Percentiles rank a stretch among this genome's conserved stretches.
phyloP scores from a whole-genome alignment of 1,139 yeast species.

The Geotrichum histeridarum region DNA sequence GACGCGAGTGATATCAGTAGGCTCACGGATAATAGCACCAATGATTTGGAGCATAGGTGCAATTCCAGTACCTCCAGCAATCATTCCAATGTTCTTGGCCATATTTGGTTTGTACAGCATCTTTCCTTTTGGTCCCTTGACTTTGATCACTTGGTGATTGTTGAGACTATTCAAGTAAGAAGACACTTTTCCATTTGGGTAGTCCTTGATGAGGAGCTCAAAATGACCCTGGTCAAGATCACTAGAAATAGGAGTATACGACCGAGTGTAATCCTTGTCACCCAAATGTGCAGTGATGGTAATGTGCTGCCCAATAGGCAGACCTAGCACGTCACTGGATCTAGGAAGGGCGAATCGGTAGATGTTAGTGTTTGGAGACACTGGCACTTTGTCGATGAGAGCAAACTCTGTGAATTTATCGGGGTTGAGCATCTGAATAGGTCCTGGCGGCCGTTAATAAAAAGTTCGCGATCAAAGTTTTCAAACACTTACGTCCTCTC shows the following conservation, averaged over 20 bases:
- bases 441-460: not conserved
- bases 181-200: slow-evolving; percentile 81
- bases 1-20: slow-evolving; percentile 68
- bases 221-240: slow-evolving; percentile 75
- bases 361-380: slow-evolving; percentile 74
- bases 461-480: not conserved
- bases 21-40: slow-evolving; percentile 67
- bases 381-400: slow-evolving; percentile 64
- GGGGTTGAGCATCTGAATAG: slow-evolving; percentile 47
- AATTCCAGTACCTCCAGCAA: slow-evolving; percentile 93
- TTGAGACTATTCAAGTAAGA: slow-evolving; percentile 60
- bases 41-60: slow-evolving; percentile 89
- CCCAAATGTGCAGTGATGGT: slow-evolving; percentile 52
- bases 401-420: slow-evolving; percentile 72
- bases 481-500: slow-evolving; percentile 27
- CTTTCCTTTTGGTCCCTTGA: slow-evolving; percentile 88
- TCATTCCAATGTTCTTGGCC: slow-evolving; percentile 68
- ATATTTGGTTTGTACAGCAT: slow-evolving; percentile 78
- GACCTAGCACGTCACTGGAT: slow-evolving; percentile 65
- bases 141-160: slow-evolving; percentile 60
- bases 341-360: slow-evolving; percentile 78
- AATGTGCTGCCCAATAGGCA: slow-evolving; percentile 91
- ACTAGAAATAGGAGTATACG: slow-evolving; percentile 86
- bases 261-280: slow-evolving; percentile 75
- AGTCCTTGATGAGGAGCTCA: slow-evolving; percentile 80